Conservation (phyloP, 2,329 filamentous ascomycete species). For the Camptophora hylomeconis region DNA sequence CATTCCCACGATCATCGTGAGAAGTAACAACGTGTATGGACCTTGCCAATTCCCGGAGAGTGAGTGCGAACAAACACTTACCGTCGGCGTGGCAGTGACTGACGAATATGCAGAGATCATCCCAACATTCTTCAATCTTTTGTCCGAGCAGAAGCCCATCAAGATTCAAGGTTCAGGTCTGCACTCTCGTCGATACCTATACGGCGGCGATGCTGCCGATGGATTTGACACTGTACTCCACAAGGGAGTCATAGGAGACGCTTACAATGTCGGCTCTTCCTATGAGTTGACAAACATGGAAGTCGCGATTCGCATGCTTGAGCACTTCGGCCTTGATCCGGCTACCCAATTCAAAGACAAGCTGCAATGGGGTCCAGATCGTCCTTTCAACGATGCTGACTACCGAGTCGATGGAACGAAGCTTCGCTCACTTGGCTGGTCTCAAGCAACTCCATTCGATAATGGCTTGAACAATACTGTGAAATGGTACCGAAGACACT, state of each 20-base stretch:
- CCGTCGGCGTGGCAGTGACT: too few relatives aligned
- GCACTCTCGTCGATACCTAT: slow-evolving; percentile 63
- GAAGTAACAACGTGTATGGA: slow-evolving; percentile 76
- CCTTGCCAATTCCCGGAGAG: slow-evolving; percentile 76
- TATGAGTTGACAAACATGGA: slow-evolving; percentile 66
- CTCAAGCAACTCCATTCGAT: slow-evolving; percentile 51
- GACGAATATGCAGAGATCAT: too few relatives aligned
- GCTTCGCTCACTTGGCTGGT: slow-evolving; percentile 54
- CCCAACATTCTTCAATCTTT: slow-evolving; percentile 63
- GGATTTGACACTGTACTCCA: slow-evolving; percentile 77
- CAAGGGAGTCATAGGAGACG: slow-evolving; percentile 58
- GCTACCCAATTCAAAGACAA: too few relatives aligned
- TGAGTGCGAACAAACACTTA: too few relatives aligned
- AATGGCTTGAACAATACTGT: slow-evolving; percentile 53
- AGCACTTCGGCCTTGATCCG: slow-evolving; percentile 49
- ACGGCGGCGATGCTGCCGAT: slow-evolving; percentile 65
- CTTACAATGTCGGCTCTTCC: slow-evolving; percentile 70
- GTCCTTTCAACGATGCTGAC: slow-evolving; percentile 64
- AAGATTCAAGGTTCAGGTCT: slow-evolving; percentile 66
- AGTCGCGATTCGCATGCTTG: slow-evolving; percentile 52
- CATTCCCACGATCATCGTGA: slow-evolving; percentile 64
- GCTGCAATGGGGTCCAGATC: too few relatives aligned
- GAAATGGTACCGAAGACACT: slow-evolving; percentile 58
- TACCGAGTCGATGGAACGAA: slow-evolving; percentile 62
- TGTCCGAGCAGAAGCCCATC: slow-evolving; percentile 53